Base-by-base conservation (phyloP, 176 grass and related monocot genomes). In the Zoysia japonica region DNA sequence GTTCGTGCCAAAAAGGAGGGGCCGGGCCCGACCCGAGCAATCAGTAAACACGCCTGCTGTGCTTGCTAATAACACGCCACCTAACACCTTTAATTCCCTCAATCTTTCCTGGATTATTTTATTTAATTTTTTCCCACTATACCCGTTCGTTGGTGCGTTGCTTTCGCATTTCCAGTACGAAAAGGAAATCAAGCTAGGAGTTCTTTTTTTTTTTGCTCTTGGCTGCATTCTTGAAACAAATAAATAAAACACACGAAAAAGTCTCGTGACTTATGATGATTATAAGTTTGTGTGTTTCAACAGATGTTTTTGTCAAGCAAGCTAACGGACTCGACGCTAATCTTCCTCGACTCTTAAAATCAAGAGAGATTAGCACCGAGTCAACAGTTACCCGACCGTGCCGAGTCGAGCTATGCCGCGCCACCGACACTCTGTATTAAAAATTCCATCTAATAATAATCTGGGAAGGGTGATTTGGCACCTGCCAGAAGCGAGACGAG, bases 11-110 rank as follows among this genome's bases (percentile, higher is more conserved):
- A 73, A 72, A 81, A 17, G 46, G 16, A n/a, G n/a, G n/a, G n/a
- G n/a, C n/a, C n/a, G 1, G 2, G 2, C 9, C 47, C 12, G 16
- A 36, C 11, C 12, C n/a, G n/a, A 61, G 11, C 38, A 65, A 45
- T 54, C 7, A 66, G 70, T 66, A 55, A 66, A 73, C 60, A 36
- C 60, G 49, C 65, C n/a, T 70, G 51, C 63, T 74, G 70, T 51
- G 47, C 52, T 59, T 82, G 80, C 80, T 82, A 83, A 75, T 75
- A 68, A 70, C 65, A 64, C 72, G 36, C 74, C 78, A 87, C 78
- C 78, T 47, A 77, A 71, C 65, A 35, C 1, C 20, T 67, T 78
- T 72, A 67, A 51, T 68, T 57, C 12, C 54, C 56, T 2, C 4
- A 0, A 1, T 11, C 3, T 5, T 11, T n/a, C 17, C 16, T 19